These are phyloP conservation scores for Anastatica hierochuntica DNA, from an alignment of 345 rosid genomes.

Conservation along the genomic window DNA sequence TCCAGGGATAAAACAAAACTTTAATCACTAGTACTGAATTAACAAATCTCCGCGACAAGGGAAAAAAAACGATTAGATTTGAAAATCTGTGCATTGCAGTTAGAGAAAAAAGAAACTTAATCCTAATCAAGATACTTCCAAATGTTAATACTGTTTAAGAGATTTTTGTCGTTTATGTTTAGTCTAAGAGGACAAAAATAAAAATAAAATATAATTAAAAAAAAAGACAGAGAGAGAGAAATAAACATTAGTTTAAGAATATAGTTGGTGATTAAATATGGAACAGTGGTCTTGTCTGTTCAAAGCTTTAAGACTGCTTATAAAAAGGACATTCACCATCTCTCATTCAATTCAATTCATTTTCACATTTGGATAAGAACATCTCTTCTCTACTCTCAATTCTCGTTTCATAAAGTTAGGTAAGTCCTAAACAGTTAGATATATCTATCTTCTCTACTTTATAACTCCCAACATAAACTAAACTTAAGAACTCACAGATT, in stretches of 20 bases:
- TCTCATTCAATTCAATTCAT: constrained; percentile 21
- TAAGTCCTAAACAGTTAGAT: constrained; percentile 7
- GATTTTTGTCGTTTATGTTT: too few species aligned
- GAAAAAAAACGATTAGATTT: too few species aligned
- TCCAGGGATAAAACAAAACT: too few species aligned
- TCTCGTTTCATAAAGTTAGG: constrained; percentile 16
- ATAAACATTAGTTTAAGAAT: too few species aligned
- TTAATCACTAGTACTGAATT: too few species aligned
- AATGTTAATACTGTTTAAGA: too few species aligned
- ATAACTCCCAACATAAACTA: background rate
- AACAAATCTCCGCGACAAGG: too few species aligned
- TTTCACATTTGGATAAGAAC: constrained; percentile 19
- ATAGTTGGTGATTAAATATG: background rate
- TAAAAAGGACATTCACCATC: constrained; percentile 16
- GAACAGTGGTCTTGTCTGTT: background rate
- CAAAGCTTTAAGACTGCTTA: constrained; percentile 6
- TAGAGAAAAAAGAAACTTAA: too few species aligned
- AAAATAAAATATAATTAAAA: too few species aligned
- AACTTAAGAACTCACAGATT: constrained; percentile 9
- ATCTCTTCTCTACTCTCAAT: background rate
- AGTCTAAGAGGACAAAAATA: too few species aligned
- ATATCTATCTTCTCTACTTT: background rate
- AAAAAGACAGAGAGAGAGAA: background rate
- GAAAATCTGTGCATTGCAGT: too few species aligned
- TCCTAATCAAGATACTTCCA: too few species aligned